Base-by-base conservation (phyloP, 2,329 filamentous ascomycete species). In the Fusarium citri region DNA sequence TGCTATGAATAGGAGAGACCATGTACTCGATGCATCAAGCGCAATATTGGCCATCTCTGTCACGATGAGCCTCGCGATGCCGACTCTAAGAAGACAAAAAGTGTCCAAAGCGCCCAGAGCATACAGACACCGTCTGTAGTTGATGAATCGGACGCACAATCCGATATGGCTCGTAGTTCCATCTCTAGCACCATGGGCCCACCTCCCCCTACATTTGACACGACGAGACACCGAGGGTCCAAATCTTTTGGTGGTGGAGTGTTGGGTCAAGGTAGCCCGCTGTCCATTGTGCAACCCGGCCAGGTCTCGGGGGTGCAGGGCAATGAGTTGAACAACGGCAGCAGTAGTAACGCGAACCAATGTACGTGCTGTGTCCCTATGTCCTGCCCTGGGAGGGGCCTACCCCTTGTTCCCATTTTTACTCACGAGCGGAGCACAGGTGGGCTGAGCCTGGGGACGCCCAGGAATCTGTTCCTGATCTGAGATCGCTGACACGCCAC, bases 41-140 rank as follows among this genome's bases (percentile, higher is more conserved):
- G 96, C 78, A 97, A 97, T 83, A 99, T 99, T 80, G 96, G 95
- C 76, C 96, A 99, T 82, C 87, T 99, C 72, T 99, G 96, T 82
- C 96, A 98, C 84, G 96, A 99, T 82, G 96, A 98, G 82, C 95
- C 94, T 73, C 91, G 95, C 80, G 95, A 99, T 77, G 85, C 90
- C 73, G 88, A 90, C 68, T 81, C 91, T 64, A 97, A 96, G 82
- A 95, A 94, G 82, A 83, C 87, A 74, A 97, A 95, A 83, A 87
- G 84, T 77, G 68, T 68, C 68, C 77, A 76, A 61, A 87, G 84
- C 78, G 71, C 69, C 66, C 78, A 76, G 56, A 87, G 84, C 78
- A 72, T 72, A 63, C 78, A 77, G 66, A 68, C 54, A 66, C 82
- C 85, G 64, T 84, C 88, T 55, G 82, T 83, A 45, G 85, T 86